A percentile compares a stretch with the other conserved stretches of the same genome.
Evolutionary conservation across 495 filamentous ascomycete genomes (phyloP).

Genomic region (Sabuloglossum arenarium): DNA sequence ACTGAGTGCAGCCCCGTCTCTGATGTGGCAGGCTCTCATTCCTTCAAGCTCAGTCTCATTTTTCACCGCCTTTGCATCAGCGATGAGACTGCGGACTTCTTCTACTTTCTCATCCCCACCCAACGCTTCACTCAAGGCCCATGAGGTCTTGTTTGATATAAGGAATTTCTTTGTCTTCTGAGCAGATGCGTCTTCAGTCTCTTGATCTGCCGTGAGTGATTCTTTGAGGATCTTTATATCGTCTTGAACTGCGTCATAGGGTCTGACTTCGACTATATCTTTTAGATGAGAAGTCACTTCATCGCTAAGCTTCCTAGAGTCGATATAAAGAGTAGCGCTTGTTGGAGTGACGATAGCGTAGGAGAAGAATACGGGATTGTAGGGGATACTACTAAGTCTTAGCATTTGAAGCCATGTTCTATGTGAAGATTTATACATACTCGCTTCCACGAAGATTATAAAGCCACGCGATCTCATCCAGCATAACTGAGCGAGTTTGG

Average conservation of each 20-base stretch:
- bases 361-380: constrained; percentile 98
- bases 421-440: constrained; percentile 21
- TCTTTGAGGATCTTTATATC: constrained; percentile 45
- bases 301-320: constrained; percentile 50
- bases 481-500: constrained; percentile 36
- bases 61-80: constrained; percentile 95
- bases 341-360: constrained; percentile 78
- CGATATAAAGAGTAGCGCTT: constrained; percentile 65
- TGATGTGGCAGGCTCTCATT: constrained; percentile 84
- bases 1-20: constrained; percentile 79
- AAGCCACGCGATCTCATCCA: constrained; percentile 96
- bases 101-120: constrained; percentile 80
- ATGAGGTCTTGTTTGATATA: constrained; percentile 77
- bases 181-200: constrained; percentile 15
- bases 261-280: constrained; percentile 51
- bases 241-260: constrained; percentile 66
- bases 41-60: constrained; percentile 81
- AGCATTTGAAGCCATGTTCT: constrained; percentile 4
- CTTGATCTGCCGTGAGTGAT: constrained; percentile 19
- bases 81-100: constrained; percentile 68
- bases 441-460: constrained; percentile 93
- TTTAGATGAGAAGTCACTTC: constrained; percentile 53
- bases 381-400: constrained; percentile 51
- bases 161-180: constrained; percentile 41
- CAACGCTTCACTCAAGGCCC: constrained; percentile 73